phyloP scores from a whole-genome alignment of 148 eudicot species.

The Camellia granthamiana region DNA sequence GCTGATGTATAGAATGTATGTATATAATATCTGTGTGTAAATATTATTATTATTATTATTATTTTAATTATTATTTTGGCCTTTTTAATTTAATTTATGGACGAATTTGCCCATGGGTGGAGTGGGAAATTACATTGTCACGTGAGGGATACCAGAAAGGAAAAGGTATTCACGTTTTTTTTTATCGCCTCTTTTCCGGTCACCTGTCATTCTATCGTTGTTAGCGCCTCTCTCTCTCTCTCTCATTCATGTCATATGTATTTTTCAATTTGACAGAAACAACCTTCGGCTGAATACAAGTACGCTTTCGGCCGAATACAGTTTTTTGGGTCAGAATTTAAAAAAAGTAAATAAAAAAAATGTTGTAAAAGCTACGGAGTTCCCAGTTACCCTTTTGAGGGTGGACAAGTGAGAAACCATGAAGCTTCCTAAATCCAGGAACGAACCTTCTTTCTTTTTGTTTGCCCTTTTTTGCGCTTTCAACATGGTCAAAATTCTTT shows the following conservation, averaged over 20 bases:
- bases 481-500: not conserved
- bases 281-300: not conserved
- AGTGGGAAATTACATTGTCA: not conserved
- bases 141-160: not conserved
- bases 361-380: too few relatives aligned
- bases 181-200: constrained; percentile 26
- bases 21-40: not conserved
- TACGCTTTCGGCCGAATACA: not conserved
- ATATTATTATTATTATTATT: not conserved
- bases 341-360: not conserved
- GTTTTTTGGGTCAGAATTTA: constrained; percentile 21
- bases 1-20: too few relatives aligned
- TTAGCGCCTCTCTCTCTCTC: not conserved
- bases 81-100: not conserved
- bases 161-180: not conserved
- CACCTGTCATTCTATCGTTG: constrained; percentile 30
- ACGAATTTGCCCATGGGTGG: not conserved
- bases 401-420: not conserved
- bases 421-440: constrained; percentile 5
- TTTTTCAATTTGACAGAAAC: not conserved
- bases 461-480: not conserved
- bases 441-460: not conserved
- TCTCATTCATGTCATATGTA: not conserved
- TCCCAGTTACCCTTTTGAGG: not conserved
- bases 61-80: not conserved